Evolutionary conservation across 768 basidiomycete genomes (phyloP), one percentile per base, ranked within the genome.

Genomic region (Pisolithus orientalis): DNA sequence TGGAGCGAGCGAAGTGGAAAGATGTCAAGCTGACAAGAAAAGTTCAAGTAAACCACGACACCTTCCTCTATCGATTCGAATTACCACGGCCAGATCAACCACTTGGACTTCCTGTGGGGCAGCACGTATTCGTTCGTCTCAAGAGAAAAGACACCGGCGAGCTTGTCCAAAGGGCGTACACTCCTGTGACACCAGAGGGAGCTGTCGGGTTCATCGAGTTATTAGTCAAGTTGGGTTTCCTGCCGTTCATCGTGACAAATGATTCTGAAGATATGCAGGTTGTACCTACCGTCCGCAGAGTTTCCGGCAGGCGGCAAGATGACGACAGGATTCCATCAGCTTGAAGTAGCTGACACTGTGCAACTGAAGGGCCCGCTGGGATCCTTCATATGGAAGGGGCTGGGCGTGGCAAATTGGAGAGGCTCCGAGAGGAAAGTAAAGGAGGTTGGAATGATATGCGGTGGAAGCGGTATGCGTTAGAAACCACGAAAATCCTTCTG

Each of bases 301-400:
- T 73, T 66, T 46, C 73, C 74, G 0, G 46, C 52, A 6, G 82
- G 83, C 5, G 83, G 83, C 6, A 72, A 71, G 53, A 82, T 83
- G 76, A 72, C 79, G 1, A 66, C 68, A 24, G 74, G 74, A 2
- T 75, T 76, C 60, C 55, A 73, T 46, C 71, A 77, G 56, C 72
- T 85, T 1, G 59, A 50, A 5, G 54, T 80, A 5, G 80, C 75
- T 2, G 80, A 83, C 49, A 57, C 38, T 3, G 64, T 83, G 8
- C 80, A 83, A 53, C 54, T 83, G 47, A 83, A 83, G 59, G 83
- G 83, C 0, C 83, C 83, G 0, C 61, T 83, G 6, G 83, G 83
- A 0, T 73, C 75, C 6, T 84, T 84, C 59, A 60, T 71, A 21
- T 84, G 79, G 77, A 58, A 70, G 3, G 79, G 80, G 1, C 47